Conservation (phyloP, 768 basidiomycete genomes). For the Russula virescens region DNA sequence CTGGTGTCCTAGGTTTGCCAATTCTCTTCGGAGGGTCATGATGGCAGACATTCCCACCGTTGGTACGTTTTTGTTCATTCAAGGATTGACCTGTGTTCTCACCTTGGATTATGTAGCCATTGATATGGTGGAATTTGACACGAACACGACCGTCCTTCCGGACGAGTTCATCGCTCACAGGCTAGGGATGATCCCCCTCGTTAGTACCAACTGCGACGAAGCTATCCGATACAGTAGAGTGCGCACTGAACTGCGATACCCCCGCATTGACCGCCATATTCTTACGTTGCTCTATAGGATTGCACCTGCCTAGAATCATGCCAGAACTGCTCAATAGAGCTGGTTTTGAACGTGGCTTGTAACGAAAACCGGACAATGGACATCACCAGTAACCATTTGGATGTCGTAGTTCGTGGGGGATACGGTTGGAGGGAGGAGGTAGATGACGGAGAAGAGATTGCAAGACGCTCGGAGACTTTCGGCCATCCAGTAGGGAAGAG, state of each 20-base stretch:
- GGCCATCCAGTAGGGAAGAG: slow-evolving; percentile 84
- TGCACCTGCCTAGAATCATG: slow-evolving; percentile 86
- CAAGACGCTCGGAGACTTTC: slow-evolving; percentile 68
- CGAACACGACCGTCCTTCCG: slow-evolving; percentile 87
- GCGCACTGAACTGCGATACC: slow-evolving; percentile 26
- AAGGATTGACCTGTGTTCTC: not conserved
- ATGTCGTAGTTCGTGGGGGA: slow-evolving; percentile 41
- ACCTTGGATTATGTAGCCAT: slow-evolving; percentile 55
- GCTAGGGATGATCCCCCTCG: slow-evolving; percentile 87
- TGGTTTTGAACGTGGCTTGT: slow-evolving; percentile 74
- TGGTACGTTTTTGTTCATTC: slow-evolving; percentile 48
- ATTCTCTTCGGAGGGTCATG: slow-evolving; percentile 88
- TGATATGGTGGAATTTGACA: slow-evolving; percentile 90
- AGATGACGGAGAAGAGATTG: slow-evolving; percentile 61
- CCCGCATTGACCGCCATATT: not conserved
- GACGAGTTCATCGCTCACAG: slow-evolving; percentile 98
- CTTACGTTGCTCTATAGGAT: slow-evolving; percentile 49
- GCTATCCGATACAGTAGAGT: slow-evolving; percentile 77
- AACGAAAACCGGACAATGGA: slow-evolving; percentile 67
- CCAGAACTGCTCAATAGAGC: slow-evolving; percentile 75
- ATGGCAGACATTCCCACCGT: slow-evolving; percentile 97
- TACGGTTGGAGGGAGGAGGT: slow-evolving; percentile 34
- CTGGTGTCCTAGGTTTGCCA: slow-evolving; percentile 64
- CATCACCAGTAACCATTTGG: slow-evolving; percentile 81
- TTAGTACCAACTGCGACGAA: slow-evolving; percentile 84